A percentile compares a stretch with the other conserved stretches of the same genome.
Conservation (phyloP, 257 asterid genomes). For the Rauvolfia tetraphylla region DNA sequence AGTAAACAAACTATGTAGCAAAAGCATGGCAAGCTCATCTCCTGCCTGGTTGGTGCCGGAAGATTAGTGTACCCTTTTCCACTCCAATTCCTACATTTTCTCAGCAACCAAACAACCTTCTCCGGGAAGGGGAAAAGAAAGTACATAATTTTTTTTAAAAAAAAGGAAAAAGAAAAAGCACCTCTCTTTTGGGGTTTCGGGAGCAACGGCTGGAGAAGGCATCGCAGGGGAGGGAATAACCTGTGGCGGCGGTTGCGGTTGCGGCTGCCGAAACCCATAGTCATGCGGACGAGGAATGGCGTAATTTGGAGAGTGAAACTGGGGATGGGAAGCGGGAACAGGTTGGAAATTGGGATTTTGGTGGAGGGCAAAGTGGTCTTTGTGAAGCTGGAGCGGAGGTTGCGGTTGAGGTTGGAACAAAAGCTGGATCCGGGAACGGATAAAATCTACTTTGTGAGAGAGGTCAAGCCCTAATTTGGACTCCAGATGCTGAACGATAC, state of each 20-base stretch:
- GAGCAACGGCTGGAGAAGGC: conserved; percentile 29
- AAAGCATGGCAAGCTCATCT: background rate
- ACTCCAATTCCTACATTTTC: conserved; percentile 13
- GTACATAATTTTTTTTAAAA: too few species aligned
- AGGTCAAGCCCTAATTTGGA: conserved; percentile 54
- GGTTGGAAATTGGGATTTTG: conserved; percentile 33
- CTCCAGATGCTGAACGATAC: conserved; percentile 66
- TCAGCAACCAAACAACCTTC: conserved; percentile 27
- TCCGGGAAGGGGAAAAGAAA: too few species aligned
- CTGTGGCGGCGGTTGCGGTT: conserved; percentile 20
- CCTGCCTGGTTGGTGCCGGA: conserved; percentile 17
- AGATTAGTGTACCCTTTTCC: background rate
- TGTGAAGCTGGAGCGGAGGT: conserved; percentile 21
- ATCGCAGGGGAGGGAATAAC: conserved; percentile 21
- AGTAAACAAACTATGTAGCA: background rate
- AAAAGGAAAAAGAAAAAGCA: conserved; percentile 2
- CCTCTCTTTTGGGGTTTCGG: conserved; percentile 48
- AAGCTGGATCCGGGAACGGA: conserved; percentile 57
- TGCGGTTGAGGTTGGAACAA: conserved; percentile 32
- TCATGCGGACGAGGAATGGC: conserved; percentile 36
- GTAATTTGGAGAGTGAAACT: conserved; percentile 32
- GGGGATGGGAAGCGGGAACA: conserved; percentile 26
- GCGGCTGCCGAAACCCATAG: conserved; percentile 35
- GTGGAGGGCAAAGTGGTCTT: conserved; percentile 39
- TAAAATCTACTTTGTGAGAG: conserved; percentile 55